A percentile compares a stretch with the other conserved stretches of the same genome.
Evolutionary conservation across 805 yeast species (phyloP).

Genomic region (Metschnikowia koreensis): DNA sequence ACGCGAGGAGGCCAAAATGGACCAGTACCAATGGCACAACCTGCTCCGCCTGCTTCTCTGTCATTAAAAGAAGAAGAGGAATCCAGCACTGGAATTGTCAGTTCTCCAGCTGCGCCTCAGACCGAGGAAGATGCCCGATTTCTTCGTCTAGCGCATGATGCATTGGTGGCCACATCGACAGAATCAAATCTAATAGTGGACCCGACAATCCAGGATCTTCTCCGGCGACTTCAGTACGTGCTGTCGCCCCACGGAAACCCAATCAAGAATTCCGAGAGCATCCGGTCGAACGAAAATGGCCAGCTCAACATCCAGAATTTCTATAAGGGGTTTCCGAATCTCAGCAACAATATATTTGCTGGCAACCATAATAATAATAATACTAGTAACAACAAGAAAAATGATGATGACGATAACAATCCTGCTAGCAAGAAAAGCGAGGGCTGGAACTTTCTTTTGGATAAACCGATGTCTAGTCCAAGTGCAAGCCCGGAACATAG

Average conservation of each 20-base stretch:
- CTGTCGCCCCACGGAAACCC: slow-evolving; percentile 58
- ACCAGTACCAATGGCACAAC: not conserved
- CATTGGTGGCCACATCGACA: slow-evolving; percentile 49
- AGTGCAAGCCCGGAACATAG: slow-evolving; percentile 5
- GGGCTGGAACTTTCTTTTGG: slow-evolving; percentile 34
- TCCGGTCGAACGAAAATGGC: slow-evolving; percentile 39
- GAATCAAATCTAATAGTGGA: slow-evolving; percentile 48
- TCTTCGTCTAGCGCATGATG: slow-evolving; percentile 60
- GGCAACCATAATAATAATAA: slow-evolving; percentile 2
- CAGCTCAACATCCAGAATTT: slow-evolving; percentile 43
- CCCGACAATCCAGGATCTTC: slow-evolving; percentile 61
- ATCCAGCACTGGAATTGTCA: not conserved
- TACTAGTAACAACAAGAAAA: too few relatives aligned
- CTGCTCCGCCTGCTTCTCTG: not conserved
- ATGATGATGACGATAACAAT: not conserved
- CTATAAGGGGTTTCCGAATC: slow-evolving; percentile 42
- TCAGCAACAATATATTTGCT: slow-evolving; percentile 40
- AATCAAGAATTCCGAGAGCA: slow-evolving; percentile 31
- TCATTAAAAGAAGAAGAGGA: too few relatives aligned
- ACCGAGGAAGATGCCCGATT: slow-evolving; percentile 52
- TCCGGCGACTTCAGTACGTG: slow-evolving; percentile 58
- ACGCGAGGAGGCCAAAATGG: slow-evolving; percentile 14
- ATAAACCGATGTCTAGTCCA: slow-evolving; percentile 2
- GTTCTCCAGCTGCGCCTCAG: slow-evolving; percentile 1
- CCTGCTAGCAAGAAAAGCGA: slow-evolving; percentile 22